Percentiles rank a stretch among this genome's conserved stretches.
phyloP scores from a whole-genome alignment of 176 grass and related monocot species.

The Pontederia crassipes region DNA sequence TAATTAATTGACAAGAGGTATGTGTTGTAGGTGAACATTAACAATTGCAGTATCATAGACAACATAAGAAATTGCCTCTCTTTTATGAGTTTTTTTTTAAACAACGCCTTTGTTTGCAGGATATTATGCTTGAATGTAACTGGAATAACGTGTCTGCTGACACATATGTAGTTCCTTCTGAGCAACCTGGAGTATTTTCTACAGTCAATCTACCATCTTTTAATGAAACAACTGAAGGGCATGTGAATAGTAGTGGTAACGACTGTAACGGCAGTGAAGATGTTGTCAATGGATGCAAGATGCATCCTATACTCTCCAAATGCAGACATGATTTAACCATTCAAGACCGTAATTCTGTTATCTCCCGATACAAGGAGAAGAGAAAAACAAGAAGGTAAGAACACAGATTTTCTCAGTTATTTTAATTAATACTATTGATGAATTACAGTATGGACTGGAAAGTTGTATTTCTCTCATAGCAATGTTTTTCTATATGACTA shows the following conservation, averaged over 20 bases:
- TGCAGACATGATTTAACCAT: slow-evolving; percentile 33
- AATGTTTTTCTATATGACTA: not conserved
- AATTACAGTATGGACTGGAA: not conserved
- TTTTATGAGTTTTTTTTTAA: not conserved
- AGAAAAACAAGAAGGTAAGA: slow-evolving; percentile 83
- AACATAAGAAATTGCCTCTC: not conserved
- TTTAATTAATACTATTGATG: not conserved
- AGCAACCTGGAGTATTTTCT: slow-evolving; percentile 18
- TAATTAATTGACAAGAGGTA: too few relatives aligned
- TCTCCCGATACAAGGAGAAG: slow-evolving; percentile 92
- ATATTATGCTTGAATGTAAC: slow-evolving; percentile 13
- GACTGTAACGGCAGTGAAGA: not conserved
- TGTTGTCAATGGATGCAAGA: not conserved
- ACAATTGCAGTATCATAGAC: too few relatives aligned
- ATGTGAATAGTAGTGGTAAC: not conserved
- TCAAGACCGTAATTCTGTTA: slow-evolving; percentile 47
- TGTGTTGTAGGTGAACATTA: too few relatives aligned
- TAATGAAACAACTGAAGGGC: slow-evolving; percentile 31
- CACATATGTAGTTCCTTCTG: slow-evolving; percentile 27
- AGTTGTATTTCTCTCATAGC: not conserved
- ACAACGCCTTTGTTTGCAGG: not conserved
- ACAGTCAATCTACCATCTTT: slow-evolving; percentile 32
- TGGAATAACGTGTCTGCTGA: not conserved
- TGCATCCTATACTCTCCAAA: slow-evolving; percentile 30
- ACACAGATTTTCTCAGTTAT: not conserved